These are phyloP conservation scores for Hyaloperonospora brassicae DNA, from an alignment of 352 stramenopile species.

Conservation along the genomic window DNA sequence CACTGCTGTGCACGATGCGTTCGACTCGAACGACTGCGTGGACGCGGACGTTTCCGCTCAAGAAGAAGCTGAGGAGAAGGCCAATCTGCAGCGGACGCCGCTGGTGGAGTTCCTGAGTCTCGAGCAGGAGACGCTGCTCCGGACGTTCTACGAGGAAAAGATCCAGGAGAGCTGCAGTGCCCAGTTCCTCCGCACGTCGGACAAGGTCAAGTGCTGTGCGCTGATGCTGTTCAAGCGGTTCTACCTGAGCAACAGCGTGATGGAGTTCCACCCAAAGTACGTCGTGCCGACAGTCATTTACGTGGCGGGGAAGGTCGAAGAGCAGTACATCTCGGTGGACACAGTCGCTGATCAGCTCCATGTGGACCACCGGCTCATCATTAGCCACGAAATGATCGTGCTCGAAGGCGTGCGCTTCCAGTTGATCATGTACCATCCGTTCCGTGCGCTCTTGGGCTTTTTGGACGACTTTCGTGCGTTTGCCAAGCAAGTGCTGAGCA, in stretches of 20 bases:
- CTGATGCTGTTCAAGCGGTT: conserved; percentile 86
- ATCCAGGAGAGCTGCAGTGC: conserved; percentile 79
- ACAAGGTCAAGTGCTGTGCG: conserved; percentile 83
- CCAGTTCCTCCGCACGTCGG: conserved; percentile 72
- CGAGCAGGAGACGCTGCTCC: conserved; percentile 57
- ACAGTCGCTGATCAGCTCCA: conserved; percentile 76
- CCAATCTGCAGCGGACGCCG: conserved; percentile 36
- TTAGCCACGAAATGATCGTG: conserved; percentile 83
- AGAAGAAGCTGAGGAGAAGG: conserved; percentile 48
- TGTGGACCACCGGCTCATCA: conserved; percentile 81
- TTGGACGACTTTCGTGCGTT: conserved; percentile 77
- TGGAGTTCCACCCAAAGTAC: conserved; percentile 85
- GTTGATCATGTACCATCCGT: conserved; percentile 86
- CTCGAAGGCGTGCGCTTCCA: conserved; percentile 84
- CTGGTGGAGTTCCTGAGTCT: conserved; percentile 51
- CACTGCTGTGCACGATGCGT: conserved; percentile 47
- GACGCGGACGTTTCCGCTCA: conserved; percentile 35
- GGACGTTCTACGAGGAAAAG: conserved; percentile 74
- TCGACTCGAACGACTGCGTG: conserved; percentile 73
- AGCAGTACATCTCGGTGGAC: conserved; percentile 87
- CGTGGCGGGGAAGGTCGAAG: conserved; percentile 84
- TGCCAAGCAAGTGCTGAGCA: conserved; percentile 42
- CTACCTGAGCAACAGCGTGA: conserved; percentile 84
- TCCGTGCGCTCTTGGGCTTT: conserved; percentile 72
- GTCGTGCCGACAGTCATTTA: conserved; percentile 82